These are phyloP conservation scores for Zea mays DNA, from an alignment of 176 grass and related monocot genomes.

Conservation along the genomic window Zm-B73-REFERENCE-NAM-5.0 NC_050099.1:188979001-188979500, in stretches of 20 bases:
- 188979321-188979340: slow-evolving; percentile 42
- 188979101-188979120: neutral
- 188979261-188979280: neutral
- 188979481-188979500: neutral
- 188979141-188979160: no score
- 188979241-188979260: neutral
- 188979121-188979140: no score
- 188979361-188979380: slow-evolving; percentile 56
- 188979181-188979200: slow-evolving; percentile 61
- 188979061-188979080: neutral
- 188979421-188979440: no score
- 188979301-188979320: slow-evolving; percentile 29
- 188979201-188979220: slow-evolving; percentile 68
- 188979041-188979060: neutral
- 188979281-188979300: slow-evolving; percentile 17
- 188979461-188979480: no score
- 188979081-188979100: no score
- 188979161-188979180: slow-evolving; percentile 61
- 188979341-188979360: slow-evolving; percentile 45
- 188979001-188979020: no score
- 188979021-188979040: neutral
- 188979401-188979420: neutral
- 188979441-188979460: no score
- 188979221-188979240: slow-evolving; percentile 35
- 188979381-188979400: slow-evolving; percentile 52